These are phyloP conservation scores for Citeromyces hawaiiensis DNA, from an alignment of 1,139 yeast genomes.

Conservation along the genomic window DNA sequence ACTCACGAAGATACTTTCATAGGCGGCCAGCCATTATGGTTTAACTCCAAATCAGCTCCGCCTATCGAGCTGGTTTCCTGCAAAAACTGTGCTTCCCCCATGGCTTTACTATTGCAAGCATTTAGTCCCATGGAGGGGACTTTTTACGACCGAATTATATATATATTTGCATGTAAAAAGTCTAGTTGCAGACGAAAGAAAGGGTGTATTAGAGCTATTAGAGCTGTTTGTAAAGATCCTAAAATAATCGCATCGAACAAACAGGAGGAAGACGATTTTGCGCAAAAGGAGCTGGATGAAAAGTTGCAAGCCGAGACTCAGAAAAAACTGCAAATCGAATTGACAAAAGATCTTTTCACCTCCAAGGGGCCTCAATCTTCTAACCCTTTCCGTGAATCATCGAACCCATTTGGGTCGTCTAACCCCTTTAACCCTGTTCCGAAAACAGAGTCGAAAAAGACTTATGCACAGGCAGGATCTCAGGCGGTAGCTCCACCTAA, in stretches of 20 bases:
- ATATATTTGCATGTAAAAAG: slow-evolving; percentile 63
- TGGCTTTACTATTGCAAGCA: slow-evolving; percentile 68
- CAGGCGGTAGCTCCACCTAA: neutral
- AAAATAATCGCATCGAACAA: slow-evolving; percentile 26
- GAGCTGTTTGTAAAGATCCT: slow-evolving; percentile 60
- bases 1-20: slow-evolving; percentile 63
- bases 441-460: neutral
- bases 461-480: neutral
- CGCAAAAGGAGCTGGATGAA: slow-evolving; percentile 24
- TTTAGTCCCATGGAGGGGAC: slow-evolving; percentile 63
- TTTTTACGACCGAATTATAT: slow-evolving; percentile 70
- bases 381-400: slow-evolving; percentile 17
- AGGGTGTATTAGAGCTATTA: slow-evolving; percentile 59
- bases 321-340: slow-evolving; percentile 24
- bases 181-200: slow-evolving; percentile 49
- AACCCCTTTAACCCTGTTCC: neutral
- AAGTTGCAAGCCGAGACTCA: slow-evolving; percentile 27
- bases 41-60: slow-evolving; percentile 40
- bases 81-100: slow-evolving; percentile 41
- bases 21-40: slow-evolving; percentile 65
- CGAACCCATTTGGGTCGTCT: slow-evolving; percentile 19
- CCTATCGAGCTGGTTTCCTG: slow-evolving; percentile 39
- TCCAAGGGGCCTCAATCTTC: slow-evolving; percentile 18
- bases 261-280: slow-evolving; percentile 22
- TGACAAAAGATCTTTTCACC: slow-evolving; percentile 24